Evolutionary conservation across 306 rosid species (phyloP), one percentile per base, ranked within the genome.

Genomic region (Prunus padus): DNA sequence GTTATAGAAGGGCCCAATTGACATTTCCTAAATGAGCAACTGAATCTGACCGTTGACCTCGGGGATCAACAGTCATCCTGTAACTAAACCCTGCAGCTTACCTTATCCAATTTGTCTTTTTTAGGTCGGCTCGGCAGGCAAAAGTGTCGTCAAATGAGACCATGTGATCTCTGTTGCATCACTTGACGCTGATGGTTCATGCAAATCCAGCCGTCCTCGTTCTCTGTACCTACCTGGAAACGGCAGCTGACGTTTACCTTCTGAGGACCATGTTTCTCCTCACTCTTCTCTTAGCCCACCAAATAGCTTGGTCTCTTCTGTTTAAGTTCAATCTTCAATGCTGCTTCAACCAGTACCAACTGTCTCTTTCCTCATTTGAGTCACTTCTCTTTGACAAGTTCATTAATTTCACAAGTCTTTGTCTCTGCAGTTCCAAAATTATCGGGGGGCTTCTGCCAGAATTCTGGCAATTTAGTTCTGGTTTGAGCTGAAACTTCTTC

Each of bases 201-300:
- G 67, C 66, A 40, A 62, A 56, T 72, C 76, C 20, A 57, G 67
- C 76, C 55, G 76, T 72, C 76, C 67, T n/a, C 52, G 76, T 72
- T 67, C 67, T n/a, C 52, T 8, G 1, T 40, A 40, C 16, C 11
- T 42, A 30, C 40, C 22, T 40, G 55, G 23, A 40, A 72, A 56
- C 4, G 12, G 1, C 15, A 72, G 15, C 12, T n/a, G 56, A 73
- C 77, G 49, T 73, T 69, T 46, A 61, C 60, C 30, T 4, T 15
- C 22, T 11, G n/a, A 61, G 59, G 22, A 73, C 77, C 77, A 73
- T 46, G 69, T 45, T 25, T 37, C 77, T 42, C 12, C 11, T 10
- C 67, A 8, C 67, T 72, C n/a, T 54, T 55, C 64, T 55, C 64
- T 55, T 66, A 56, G 23, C 76, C 76, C 55, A 72, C 40, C 30